Base-by-base conservation (phyloP, 495 filamentous ascomycete genomes). In the Tuber melanosporum region DNA sequence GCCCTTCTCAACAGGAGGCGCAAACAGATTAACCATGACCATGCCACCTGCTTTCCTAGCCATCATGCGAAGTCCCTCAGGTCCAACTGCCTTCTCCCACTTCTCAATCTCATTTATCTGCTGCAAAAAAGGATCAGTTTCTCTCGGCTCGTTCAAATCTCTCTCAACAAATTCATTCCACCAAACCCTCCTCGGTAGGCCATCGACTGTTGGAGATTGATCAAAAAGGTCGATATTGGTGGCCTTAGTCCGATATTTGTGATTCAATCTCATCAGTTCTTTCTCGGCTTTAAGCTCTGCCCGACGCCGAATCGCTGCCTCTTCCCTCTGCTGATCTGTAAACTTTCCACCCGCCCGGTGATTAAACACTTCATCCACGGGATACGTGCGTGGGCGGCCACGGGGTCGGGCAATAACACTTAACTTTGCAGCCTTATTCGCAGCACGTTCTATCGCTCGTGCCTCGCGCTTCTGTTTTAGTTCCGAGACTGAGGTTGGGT, bases 111-210 rank as follows among this genome's bases (percentile, higher is more conserved):
- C 77, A 15, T 81, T 73, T 57, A 83, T 73, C 73, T 81, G 79
- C 39, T 83, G 80, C 2, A 79, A 62, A 41, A 83, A 83, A 19
- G 79, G 75, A 39, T 74, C 77, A 9, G 72, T 75, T 26, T 83
- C 75, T 66, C 74, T 77, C 32, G 80, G 80, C 44, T 82, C 80
- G 42, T 73, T 77, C 20, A 82, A 73, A 46, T 79, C 71, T 41
- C 82, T 81, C 19, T 81, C 75, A 74, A 83, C 82, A 74, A 83
- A 83, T 74, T 83, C 79, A n/a, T 81, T 78, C 82, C 82, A 83
- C 82, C 82, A 83, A 72, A 82, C 74, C 62, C 82, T 73, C 41
- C 70, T 70, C 19, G 76, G 82, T 26, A 79, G 49, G 71, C 77
- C 76, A 42, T 82, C 80, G 36, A 75, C 80, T 19, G 71, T 80